Conservation (phyloP, 805 yeast species). For the Barnettozyma botsteinii region DNA sequence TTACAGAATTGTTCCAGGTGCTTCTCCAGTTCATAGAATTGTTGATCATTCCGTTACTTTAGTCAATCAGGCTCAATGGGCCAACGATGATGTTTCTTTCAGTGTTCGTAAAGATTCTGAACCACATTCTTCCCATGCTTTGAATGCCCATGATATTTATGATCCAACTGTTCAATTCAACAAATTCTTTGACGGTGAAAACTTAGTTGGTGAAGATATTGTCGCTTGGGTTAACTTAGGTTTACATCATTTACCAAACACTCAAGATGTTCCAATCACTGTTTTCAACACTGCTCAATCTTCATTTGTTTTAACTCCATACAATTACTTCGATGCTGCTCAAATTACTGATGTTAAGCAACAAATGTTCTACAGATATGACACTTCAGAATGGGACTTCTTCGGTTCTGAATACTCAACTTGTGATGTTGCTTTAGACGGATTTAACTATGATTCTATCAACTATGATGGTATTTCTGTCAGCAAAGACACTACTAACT, state of each 20-base stretch:
- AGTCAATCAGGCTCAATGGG: slow-evolving; percentile 23
- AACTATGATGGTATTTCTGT: slow-evolving; percentile 21
- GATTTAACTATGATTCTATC: slow-evolving; percentile 13
- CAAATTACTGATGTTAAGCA: slow-evolving; percentile 23
- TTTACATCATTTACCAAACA: slow-evolving; percentile 27
- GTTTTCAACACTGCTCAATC: slow-evolving; percentile 25
- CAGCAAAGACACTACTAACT: slow-evolving; percentile 22
- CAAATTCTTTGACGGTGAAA: slow-evolving; percentile 23
- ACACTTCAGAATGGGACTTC: slow-evolving; percentile 25
- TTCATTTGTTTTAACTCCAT: slow-evolving; percentile 24
- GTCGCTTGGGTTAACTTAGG: slow-evolving; percentile 27
- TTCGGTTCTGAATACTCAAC: slow-evolving; percentile 15
- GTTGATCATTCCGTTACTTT: slow-evolving; percentile 13
- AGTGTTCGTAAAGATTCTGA: slow-evolving; percentile 25
- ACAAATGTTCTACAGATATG: slow-evolving; percentile 20
- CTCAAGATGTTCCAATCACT: slow-evolving; percentile 28
- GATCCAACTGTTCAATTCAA: slow-evolving; percentile 24
- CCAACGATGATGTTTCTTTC: slow-evolving; percentile 20
- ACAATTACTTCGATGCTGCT: slow-evolving; percentile 24
- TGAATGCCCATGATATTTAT: slow-evolving; percentile 20
- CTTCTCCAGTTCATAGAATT: slow-evolving; percentile 20
- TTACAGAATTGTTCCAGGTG: slow-evolving; percentile 23
- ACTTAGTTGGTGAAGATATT: slow-evolving; percentile 24
- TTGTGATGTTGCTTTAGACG: slow-evolving; percentile 17
- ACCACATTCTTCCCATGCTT: slow-evolving; percentile 19